Evolutionary conservation across 257 asterid species (phyloP).

Genomic region (Lycium ferocissimum): DNA sequence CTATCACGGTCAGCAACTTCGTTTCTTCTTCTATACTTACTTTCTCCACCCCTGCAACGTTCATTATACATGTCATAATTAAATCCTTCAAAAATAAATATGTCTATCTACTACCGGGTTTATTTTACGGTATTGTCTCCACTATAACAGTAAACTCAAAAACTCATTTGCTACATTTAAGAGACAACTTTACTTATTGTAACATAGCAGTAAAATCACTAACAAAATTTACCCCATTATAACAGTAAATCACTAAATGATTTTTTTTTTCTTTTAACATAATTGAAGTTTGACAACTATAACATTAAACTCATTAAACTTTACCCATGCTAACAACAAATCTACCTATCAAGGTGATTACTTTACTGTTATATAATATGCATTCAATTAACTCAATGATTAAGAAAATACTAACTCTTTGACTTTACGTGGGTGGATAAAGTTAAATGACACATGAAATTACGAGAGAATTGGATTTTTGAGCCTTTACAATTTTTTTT

Average conservation of each 20-base stretch:
- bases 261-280: too few relatives aligned
- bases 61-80: not conserved
- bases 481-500: too few relatives aligned
- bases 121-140: too few relatives aligned
- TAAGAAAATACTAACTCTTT: not conserved
- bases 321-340: not conserved
- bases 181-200: too few relatives aligned
- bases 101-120: not conserved
- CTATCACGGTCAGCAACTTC: conserved; percentile 58
- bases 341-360: not conserved
- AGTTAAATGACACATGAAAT: not conserved
- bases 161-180: too few relatives aligned
- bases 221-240: too few relatives aligned
- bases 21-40: conserved; percentile 52
- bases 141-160: not conserved
- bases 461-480: too few relatives aligned
- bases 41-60: conserved; percentile 51
- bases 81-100: not conserved
- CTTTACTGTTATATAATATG: not conserved
- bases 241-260: too few relatives aligned
- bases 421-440: not conserved
- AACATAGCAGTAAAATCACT: too few relatives aligned
- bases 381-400: not conserved
- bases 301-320: too few relatives aligned
- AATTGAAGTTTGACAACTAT: too few relatives aligned